These are phyloP conservation scores for Nicotiana obtusifolia DNA, from an alignment of 257 asterid genomes.

Conservation along the genomic window DNA sequence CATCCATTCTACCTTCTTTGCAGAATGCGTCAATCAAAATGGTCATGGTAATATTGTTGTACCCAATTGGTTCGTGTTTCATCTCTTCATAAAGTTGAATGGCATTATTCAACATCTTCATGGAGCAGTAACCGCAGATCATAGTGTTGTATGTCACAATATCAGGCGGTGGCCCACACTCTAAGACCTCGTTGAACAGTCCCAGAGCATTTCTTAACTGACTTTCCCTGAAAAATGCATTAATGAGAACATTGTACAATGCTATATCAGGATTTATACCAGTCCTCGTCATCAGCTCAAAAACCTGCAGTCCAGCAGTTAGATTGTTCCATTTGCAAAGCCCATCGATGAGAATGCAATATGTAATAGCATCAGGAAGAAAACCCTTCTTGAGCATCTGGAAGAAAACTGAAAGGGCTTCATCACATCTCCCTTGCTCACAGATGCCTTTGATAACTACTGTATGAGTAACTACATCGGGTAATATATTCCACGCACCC, in stretches of 20 bases:
- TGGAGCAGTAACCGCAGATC: slow-evolving; percentile 29
- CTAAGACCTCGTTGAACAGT: slow-evolving; percentile 25
- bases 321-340: slow-evolving; percentile 30
- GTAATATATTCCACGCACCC: slow-evolving; percentile 18
- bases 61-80: slow-evolving; percentile 8
- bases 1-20: slow-evolving; percentile 36
- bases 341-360: slow-evolving; percentile 34
- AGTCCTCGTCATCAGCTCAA: slow-evolving; percentile 24
- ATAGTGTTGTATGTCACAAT: slow-evolving; percentile 33
- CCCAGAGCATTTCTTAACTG: slow-evolving; percentile 23
- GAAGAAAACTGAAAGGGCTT: slow-evolving; percentile 27
- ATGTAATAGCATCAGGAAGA: slow-evolving; percentile 30
- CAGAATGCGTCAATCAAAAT: slow-evolving; percentile 33
- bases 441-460: slow-evolving; percentile 22
- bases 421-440: slow-evolving; percentile 16
- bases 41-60: slow-evolving; percentile 23
- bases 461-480: slow-evolving; percentile 36
- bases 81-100: slow-evolving; percentile 24
- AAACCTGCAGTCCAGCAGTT: slow-evolving; percentile 24
- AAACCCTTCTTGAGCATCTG: slow-evolving; percentile 32
- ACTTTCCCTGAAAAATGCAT: slow-evolving; percentile 25
- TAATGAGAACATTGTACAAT: slow-evolving; percentile 31
- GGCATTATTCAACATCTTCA: slow-evolving; percentile 33
- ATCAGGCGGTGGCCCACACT: slow-evolving; percentile 34
- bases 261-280: slow-evolving; percentile 33